These are phyloP conservation scores for Leccinum olivaceopallidum DNA, from an alignment of 768 basidiomycete genomes.

Conservation along the genomic window DNA sequence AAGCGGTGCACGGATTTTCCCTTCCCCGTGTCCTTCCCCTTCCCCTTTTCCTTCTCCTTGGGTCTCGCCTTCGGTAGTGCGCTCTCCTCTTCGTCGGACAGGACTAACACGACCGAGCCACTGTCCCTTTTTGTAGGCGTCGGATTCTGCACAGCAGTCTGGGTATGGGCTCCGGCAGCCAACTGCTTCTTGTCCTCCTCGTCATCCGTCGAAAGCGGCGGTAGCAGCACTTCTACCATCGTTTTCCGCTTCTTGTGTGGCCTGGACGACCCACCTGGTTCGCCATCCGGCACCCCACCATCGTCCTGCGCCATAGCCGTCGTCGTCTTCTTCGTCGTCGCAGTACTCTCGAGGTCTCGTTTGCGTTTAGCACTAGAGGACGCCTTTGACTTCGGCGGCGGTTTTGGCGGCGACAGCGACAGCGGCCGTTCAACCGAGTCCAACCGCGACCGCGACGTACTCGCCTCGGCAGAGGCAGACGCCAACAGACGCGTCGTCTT, in stretches of 20 bases:
- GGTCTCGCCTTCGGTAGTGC: constrained; percentile 7
- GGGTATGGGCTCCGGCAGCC: not conserved
- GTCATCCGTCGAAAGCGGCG: constrained; percentile 14
- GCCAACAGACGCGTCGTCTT: constrained; percentile 18
- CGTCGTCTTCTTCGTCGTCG: not conserved
- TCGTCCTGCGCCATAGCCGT: not conserved
- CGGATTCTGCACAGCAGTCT: not conserved
- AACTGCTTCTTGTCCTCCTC: not conserved
- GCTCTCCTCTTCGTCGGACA: constrained; percentile 3
- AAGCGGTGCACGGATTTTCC: not conserved
- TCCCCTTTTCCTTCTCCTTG: constrained; percentile 10
- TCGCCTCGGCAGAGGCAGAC: not conserved
- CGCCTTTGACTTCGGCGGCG: not conserved
- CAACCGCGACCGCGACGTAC: constrained; percentile 9
- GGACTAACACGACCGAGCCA: not conserved
- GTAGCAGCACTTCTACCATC: constrained; percentile 9
- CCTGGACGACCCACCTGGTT: constrained; percentile 1
- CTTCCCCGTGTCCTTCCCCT: constrained; percentile 2
- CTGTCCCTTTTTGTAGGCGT: not conserved
- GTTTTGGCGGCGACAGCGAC: not conserved
- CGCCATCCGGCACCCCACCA: not conserved
- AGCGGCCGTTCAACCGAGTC: constrained; percentile 3
- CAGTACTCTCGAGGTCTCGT: not conserved
- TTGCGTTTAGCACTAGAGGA: constrained; percentile 15
- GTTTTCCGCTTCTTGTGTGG: constrained; percentile 25